Conservation (phyloP, 768 basidiomycete genomes). For the Naematelia aurantialba region DNA sequence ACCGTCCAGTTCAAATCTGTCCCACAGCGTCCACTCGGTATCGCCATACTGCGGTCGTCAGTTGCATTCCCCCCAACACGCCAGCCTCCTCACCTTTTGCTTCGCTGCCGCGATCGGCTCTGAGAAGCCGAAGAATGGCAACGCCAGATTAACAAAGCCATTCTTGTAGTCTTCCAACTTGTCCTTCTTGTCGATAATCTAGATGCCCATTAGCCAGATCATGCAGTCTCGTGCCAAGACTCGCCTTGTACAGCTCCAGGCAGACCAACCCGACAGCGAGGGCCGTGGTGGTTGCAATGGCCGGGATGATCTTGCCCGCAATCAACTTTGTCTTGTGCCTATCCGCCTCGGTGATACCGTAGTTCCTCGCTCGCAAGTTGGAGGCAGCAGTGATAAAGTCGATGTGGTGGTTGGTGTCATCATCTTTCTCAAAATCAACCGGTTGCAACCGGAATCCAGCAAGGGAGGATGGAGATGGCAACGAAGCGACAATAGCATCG, state of each 20-base stretch:
- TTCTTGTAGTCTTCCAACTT: constrained; percentile 96
- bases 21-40: constrained; percentile 97
- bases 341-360: constrained; percentile 79
- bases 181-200: constrained; percentile 94
- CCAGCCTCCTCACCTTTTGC: constrained; percentile 57
- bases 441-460: constrained; percentile 94
- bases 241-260: constrained; percentile 92
- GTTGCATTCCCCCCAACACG: neutral
- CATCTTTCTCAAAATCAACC: constrained; percentile 98
- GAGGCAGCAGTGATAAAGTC: constrained; percentile 98
- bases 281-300: constrained; percentile 97
- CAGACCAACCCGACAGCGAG: constrained; percentile 94
- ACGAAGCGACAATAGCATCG: constrained; percentile 60
- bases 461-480: constrained; percentile 84
- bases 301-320: constrained; percentile 98
- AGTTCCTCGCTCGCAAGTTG: constrained; percentile 93
- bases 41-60: constrained; percentile 59
- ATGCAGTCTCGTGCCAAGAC: constrained; percentile 4
- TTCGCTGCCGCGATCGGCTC: constrained; percentile 89
- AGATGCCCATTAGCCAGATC: constrained; percentile 9
- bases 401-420: constrained; percentile 95
- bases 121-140: constrained; percentile 99
- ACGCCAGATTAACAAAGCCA: constrained; percentile 92
- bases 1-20: constrained; percentile 86
- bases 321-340: constrained; percentile 87